Conservation (phyloP, 2,329 filamentous ascomycete species). For the Aspergillus sp. region DNA sequence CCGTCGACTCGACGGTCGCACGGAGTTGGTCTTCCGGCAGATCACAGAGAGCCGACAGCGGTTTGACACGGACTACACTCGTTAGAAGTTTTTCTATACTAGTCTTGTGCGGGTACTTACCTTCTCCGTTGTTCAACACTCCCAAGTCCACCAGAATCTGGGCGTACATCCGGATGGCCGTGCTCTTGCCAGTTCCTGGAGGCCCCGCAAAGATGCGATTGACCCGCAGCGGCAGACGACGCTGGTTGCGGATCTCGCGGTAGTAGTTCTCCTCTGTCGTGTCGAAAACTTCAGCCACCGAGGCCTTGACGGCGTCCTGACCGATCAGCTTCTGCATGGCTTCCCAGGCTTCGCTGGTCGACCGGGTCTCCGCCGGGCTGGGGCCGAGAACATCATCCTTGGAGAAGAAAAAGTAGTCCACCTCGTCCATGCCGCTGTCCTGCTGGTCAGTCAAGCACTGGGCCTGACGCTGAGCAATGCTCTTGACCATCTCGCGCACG, state of each 20-base stretch:
- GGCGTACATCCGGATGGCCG: slow-evolving; percentile 24
- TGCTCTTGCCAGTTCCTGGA: slow-evolving; percentile 24
- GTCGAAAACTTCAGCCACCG: slow-evolving; percentile 19
- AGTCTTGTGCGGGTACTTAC: background rate
- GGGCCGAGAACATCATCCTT: slow-evolving; percentile 23
- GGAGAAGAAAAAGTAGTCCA: slow-evolving; percentile 24
- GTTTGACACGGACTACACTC: slow-evolving; percentile 7
- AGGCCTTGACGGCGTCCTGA: slow-evolving; percentile 20
- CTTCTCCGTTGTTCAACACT: slow-evolving; percentile 15
- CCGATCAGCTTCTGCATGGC: slow-evolving; percentile 20
- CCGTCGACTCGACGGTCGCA: slow-evolving; percentile 9
- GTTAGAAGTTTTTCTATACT: background rate
- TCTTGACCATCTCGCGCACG: slow-evolving; percentile 19
- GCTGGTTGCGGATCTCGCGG: slow-evolving; percentile 22
- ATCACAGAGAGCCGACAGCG: slow-evolving; percentile 8
- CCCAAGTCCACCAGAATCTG: slow-evolving; percentile 22
- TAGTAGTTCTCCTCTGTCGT: slow-evolving; percentile 21
- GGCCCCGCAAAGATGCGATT: slow-evolving; percentile 24
- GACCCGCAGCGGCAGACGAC: slow-evolving; percentile 17
- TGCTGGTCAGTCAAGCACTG: slow-evolving; percentile 18
- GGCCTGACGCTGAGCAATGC: slow-evolving; percentile 20
- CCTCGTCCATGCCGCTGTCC: slow-evolving; percentile 19
- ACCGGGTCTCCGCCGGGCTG: slow-evolving; percentile 14
- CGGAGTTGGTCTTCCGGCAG: slow-evolving; percentile 5
- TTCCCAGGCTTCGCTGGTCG: slow-evolving; percentile 19